Base-by-base conservation (phyloP, 306 rosid species). In the Fragaria nilgerrensis region DNA sequence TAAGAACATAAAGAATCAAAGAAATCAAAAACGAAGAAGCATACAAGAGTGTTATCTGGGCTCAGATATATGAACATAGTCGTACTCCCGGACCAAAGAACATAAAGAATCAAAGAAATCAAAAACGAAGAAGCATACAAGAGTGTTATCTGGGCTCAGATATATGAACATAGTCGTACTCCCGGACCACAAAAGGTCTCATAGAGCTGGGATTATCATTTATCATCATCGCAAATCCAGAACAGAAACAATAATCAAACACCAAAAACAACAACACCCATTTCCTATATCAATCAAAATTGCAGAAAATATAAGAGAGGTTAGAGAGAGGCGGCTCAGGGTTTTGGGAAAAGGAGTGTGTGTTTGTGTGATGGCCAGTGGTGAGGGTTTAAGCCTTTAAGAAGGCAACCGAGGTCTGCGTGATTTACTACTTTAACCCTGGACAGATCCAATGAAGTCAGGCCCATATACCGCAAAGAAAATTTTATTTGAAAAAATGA, bases 161-260 rank as follows among this genome's bases (percentile, higher is more conserved):
- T 74, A 22, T 72, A 50, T 72, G 83, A 73, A 55, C 34, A 6
- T 25, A 76, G 11, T 32, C 25, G 79, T 79, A 76, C 23, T 83
- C 86, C 81, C 76, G n/a, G 84, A 83, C 86, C 84, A 75, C 62
- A 66, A 79, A 71, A 75, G 84, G 84, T 72, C 86, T 83, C 84
- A 72, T 79, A 79, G 84, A 83, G 86, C 86, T 83, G 86, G 86
- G 86, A 71, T 75, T 78, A 77, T 72, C 83, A 76, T 58, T 2
- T 68, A 56, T 83, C 86, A 72, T 83, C 86, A 71, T 45, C 11
- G 84, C 81, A n/a, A 12, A 16, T 36, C 47, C 3, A 39, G 13
- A 56, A 29, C 7, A 19, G 10, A 14, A 23, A 36, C 3, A 9
- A 11, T 15, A 17, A 13, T 0, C 2, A 77, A 32, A 20, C 7